Evolutionary conservation across 768 basidiomycete species (phyloP).

Genomic region (Macrolepiota dolichaula): DNA sequence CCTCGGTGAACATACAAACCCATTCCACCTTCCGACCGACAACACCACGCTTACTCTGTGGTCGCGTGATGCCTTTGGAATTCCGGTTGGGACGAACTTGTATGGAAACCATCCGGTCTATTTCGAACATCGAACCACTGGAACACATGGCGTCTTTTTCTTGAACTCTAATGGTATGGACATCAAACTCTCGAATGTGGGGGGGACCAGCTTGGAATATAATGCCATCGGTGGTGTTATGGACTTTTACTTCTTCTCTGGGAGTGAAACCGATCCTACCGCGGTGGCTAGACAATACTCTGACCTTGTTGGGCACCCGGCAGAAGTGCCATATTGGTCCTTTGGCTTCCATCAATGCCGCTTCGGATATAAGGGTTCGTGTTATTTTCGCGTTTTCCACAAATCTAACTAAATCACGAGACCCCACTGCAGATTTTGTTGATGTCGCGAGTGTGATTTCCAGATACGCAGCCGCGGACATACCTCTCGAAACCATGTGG

Average conservation of each 20-base stretch:
- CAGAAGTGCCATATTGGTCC: constrained; percentile 74
- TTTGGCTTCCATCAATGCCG: constrained; percentile 74
- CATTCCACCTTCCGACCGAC: constrained; percentile 53
- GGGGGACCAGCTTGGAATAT: constrained; percentile 56
- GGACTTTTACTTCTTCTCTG: constrained; percentile 78
- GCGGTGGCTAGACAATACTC: constrained; percentile 68
- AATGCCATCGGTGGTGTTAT: constrained; percentile 75
- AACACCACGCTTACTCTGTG: constrained; percentile 53
- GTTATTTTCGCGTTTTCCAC: background rate
- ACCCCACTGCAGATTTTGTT: constrained; percentile 43
- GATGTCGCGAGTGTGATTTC: constrained; percentile 60
- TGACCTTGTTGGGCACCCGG: constrained; percentile 60
- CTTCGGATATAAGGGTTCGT: constrained; percentile 59
- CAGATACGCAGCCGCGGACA: constrained; percentile 55
- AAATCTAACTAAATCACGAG: background rate
- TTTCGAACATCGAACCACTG: constrained; percentile 62
- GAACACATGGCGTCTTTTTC: constrained; percentile 69
- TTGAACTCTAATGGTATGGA: constrained; percentile 78
- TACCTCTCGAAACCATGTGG: constrained; percentile 79
- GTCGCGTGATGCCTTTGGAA: constrained; percentile 63
- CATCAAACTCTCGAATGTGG: constrained; percentile 53
- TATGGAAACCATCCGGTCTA: constrained; percentile 75
- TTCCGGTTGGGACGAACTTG: constrained; percentile 57
- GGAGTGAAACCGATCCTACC: constrained; percentile 54
- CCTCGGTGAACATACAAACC: constrained; percentile 69